phyloP scores from a whole-genome alignment of 345 rosid species.

The Arabis hirsuta region DNA sequence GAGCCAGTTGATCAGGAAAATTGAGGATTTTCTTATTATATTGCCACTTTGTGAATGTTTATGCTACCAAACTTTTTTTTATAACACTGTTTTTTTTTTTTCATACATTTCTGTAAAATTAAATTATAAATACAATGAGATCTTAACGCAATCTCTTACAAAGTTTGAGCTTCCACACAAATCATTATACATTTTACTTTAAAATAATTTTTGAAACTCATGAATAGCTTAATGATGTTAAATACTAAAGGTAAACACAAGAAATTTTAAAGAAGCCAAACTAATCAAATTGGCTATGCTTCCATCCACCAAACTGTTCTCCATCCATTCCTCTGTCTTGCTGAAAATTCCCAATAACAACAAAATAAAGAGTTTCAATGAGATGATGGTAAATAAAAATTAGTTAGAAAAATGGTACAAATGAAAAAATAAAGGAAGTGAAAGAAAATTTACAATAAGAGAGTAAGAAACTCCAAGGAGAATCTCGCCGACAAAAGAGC shows the following conservation, averaged over 20 bases:
- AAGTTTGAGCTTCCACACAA: conserved; percentile 1
- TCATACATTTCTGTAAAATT: conserved; percentile 17
- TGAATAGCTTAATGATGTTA: conserved; percentile 26
- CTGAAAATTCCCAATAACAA: conserved; percentile 39
- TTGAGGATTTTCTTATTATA: not conserved
- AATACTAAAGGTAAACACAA: conserved; percentile 24
- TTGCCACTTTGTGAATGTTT: conserved; percentile 20
- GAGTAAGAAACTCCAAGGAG: conserved; percentile 63
- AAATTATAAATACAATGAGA: conserved; percentile 18
- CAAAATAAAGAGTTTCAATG: not conserved
- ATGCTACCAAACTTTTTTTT: not conserved
- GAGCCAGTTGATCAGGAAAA: conserved; percentile 42
- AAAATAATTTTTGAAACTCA: not conserved
- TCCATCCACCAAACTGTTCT: conserved; percentile 83
- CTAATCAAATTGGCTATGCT: conserved; percentile 49
- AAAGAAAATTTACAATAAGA: conserved; percentile 26
- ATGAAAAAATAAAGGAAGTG: not conserved
- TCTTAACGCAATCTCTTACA: not conserved
- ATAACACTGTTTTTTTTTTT: not conserved
- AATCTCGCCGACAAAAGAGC: conserved; percentile 69
- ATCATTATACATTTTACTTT: conserved; percentile 4
- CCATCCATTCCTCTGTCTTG: conserved; percentile 38
- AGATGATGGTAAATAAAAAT: no score
- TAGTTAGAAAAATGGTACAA: not conserved
- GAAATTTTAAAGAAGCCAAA: not conserved